Evolutionary conservation across 106 monocot genomes (phyloP), one percentile per base, ranked within the genome.

Genomic region (Amphibolis antarctica): DNA sequence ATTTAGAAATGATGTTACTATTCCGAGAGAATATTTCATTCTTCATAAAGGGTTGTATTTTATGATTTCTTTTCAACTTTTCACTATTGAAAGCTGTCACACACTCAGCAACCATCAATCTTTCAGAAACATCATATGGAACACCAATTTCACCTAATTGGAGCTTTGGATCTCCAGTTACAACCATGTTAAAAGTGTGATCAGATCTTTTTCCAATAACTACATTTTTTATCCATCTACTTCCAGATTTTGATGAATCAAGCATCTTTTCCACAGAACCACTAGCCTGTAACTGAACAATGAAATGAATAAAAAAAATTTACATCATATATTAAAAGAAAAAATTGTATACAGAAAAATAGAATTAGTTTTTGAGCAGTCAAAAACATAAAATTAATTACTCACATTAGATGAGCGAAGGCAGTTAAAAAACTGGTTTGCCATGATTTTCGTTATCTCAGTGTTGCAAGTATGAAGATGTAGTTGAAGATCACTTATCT

Each of bases 91-190:
- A 81, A 9, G 51, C 17, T 58, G 70, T 85, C 25, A 88, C 78
- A 74, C 28, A 67, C 55, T 76, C 69, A 47, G 80, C 66, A 65
- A 96, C 23, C 45, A 63, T 30, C 64, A 92, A 56, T 21, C 49
- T 76, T 61, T 71, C 64, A 44, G 78, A 68, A 62, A 90, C 24
- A 64, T 82, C 71, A 31, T 9, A 28, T 49, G 86, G 82, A 22
- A 96, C 66, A 27, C 96, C 96, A 49, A 96, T 82, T 90, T 96
- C 84, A 71, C 69, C 49, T 57, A 86, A 63, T n/a, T 69, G 74
- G 17, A 96, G 48, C 36, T 84, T 84, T 43, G 96, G 90, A 62
- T 96, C 96, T 36, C 96, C 96, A 28, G 87, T 69, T 75, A 90
- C 86, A 52, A 69, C 67, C 86, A 86, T 80, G 26, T 86, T 84